Evolutionary conservation across 179 eudicot genomes (phyloP).

Genomic region (Gypsophila paniculata): DNA sequence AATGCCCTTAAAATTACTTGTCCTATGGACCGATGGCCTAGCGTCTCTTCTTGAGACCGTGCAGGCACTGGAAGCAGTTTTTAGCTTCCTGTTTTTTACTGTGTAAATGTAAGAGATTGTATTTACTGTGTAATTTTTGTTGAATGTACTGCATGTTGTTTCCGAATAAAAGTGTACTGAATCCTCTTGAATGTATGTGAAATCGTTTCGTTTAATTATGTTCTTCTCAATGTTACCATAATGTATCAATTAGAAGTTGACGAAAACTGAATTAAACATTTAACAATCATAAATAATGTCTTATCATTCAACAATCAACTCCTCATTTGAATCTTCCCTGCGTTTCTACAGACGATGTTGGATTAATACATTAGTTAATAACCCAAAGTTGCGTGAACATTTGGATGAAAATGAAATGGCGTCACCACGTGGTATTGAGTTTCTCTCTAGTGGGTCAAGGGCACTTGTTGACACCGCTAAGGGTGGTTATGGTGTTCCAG

Average conservation of each 20-base stretch:
- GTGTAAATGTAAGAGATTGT: neutral
- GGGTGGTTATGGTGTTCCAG: slow-evolving; percentile 31
- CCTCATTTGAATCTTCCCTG: neutral
- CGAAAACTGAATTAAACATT: neutral
- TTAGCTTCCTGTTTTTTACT: neutral
- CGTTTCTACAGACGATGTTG: neutral
- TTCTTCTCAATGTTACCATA: neutral
- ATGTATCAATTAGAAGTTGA: slow-evolving; percentile 1
- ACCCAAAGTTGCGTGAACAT: neutral
- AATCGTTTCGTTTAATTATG: neutral
- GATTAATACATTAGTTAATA: neutral
- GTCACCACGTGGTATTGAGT: too few relatives aligned
- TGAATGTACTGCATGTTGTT: slow-evolving; percentile 5
- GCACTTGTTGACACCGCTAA: slow-evolving; percentile 28
- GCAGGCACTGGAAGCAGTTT: neutral
- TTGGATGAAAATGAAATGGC: neutral
- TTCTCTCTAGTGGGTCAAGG: slow-evolving; percentile 19
- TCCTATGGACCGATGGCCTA: neutral
- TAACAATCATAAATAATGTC: neutral
- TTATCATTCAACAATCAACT: neutral
- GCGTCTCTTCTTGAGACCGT: neutral
- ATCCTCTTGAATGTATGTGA: neutral
- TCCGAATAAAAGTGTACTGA: neutral
- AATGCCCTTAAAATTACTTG: slow-evolving; percentile 48
- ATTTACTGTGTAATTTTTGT: neutral